A percentile compares a stretch with the other conserved stretches of the same genome.
Conservation (phyloP, 164 flowering plant genomes). For the Berberis thunbergii region DNA sequence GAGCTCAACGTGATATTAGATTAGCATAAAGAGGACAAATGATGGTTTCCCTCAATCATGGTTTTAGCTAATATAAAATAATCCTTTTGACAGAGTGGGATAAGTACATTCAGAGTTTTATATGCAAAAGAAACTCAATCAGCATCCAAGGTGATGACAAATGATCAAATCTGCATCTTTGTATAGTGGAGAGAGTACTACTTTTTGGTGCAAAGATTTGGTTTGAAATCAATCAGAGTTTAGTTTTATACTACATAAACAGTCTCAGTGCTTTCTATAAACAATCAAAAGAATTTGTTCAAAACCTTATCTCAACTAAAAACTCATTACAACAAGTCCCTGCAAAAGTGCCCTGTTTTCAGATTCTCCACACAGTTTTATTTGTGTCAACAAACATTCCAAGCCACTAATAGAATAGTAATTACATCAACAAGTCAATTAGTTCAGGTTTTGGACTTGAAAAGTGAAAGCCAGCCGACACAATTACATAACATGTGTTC, state of each 20-base stretch:
- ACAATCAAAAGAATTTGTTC: conserved; percentile 1
- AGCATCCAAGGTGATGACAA: background rate
- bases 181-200: background rate
- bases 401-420: too few species aligned
- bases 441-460: too few species aligned
- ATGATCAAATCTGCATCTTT: conserved; percentile 10
- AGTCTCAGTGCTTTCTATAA: conserved; percentile 4
- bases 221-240: conserved; percentile 14
- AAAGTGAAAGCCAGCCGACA: too few species aligned
- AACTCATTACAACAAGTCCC: too few species aligned
- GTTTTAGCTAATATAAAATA: conserved; percentile 10
- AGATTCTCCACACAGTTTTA: too few species aligned
- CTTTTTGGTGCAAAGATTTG: conserved; percentile 10
- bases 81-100: conserved; percentile 11
- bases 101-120: conserved; percentile 6
- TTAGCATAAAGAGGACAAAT: background rate
- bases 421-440: too few species aligned
- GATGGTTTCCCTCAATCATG: conserved; percentile 3
- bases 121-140: conserved; percentile 5
- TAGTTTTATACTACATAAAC: conserved; percentile 1
- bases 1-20: background rate
- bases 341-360: too few species aligned
- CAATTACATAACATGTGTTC: too few species aligned
- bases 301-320: conserved; percentile 1
- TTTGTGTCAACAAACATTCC: too few species aligned